Base-by-base conservation (phyloP, 768 basidiomycete species). In the Hemileccinum impolitum region DNA sequence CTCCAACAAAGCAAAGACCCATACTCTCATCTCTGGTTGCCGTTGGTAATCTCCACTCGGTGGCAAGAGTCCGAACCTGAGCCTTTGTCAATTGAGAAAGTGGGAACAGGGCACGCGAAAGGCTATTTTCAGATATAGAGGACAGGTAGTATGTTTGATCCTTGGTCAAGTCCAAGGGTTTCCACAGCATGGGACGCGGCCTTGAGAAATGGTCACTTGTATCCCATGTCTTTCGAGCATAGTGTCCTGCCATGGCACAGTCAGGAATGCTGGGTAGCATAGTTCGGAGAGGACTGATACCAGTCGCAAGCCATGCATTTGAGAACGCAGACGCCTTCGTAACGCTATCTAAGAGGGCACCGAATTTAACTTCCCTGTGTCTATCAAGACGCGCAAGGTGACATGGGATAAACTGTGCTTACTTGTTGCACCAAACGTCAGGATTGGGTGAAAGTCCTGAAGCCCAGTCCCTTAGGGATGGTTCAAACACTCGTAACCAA, bases 121-220 rank as follows among this genome's bases (percentile, higher is more conserved):
- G 76, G 45, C 83, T 75, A 0, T 56, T 47, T 65, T 92, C 87
- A 1, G 84, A 70, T 37, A 94, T 81, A 2, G 87, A 82, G 3
- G 91, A 85, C 4, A 95, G 75, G 64, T 92, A 98, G 58, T 94
- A 96, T 0, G 92, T 85, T 67, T 98, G 94, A 67, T 97, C 94
- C 66, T 97, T 98, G 3, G 63, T 65, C 43, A 55, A 54, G 61
- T 95, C 91, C 39, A 51, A 40, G 18, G 78, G 70, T 39, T 78
- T 76, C n/a, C 75, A 65, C 23, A 85, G 76, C 58, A 73, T 72
- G 1, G 82, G 80, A 14, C 81, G 77, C 1, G 64, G 54, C 30
- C 43, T 13, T 19, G 51, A 8, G 19, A 18, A 21, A 36, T 43
- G 35, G 7, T 38, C 23, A 7, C 41, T 6, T 3, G 59, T 38